Evolutionary conservation across 2,329 filamentous ascomycete genomes (phyloP).

Genomic region (Coccinonectria pachysandricola): DNA sequence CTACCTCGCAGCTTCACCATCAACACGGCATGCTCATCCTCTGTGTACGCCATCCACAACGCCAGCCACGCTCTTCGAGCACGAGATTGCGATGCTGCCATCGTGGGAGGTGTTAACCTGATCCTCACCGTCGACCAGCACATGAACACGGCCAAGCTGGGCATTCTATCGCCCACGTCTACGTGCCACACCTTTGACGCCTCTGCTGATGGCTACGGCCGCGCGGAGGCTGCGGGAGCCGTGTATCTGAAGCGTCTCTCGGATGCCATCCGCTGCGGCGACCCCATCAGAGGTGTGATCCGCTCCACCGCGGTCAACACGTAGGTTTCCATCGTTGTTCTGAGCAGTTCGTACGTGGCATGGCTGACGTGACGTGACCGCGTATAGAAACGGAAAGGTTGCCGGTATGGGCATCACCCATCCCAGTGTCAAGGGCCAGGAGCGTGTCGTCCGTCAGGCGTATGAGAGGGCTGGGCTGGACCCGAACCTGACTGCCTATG

Average conservation of each 20-base stretch:
- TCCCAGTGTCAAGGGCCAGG: conserved; percentile 5
- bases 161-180: conserved; percentile 8
- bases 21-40: neutral
- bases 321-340: too few relatives aligned
- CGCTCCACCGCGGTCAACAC: conserved; percentile 10
- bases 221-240: conserved; percentile 20
- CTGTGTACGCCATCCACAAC: neutral
- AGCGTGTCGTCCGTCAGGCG: conserved; percentile 3
- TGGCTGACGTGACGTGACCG: conserved; percentile 3
- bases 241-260: conserved; percentile 23
- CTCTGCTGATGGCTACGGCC: conserved; percentile 24
- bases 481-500: conserved; percentile 10
- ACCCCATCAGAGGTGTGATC: conserved; percentile 16
- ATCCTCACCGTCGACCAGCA: conserved; percentile 18
- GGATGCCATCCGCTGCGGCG: conserved; percentile 17
- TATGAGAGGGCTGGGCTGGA: conserved; percentile 7
- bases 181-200: conserved; percentile 24
- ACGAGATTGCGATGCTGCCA: neutral
- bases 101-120: neutral
- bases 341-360: conserved; percentile 5
- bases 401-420: conserved; percentile 30
- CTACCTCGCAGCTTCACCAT: neutral
- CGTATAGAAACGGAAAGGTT: conserved; percentile 8
- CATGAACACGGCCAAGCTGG: conserved; percentile 9
- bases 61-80: neutral